These are phyloP conservation scores for Nephromyces sp. DNA, from an alignment of 169 alveolate species.

Conservation along the genomic window DNA sequence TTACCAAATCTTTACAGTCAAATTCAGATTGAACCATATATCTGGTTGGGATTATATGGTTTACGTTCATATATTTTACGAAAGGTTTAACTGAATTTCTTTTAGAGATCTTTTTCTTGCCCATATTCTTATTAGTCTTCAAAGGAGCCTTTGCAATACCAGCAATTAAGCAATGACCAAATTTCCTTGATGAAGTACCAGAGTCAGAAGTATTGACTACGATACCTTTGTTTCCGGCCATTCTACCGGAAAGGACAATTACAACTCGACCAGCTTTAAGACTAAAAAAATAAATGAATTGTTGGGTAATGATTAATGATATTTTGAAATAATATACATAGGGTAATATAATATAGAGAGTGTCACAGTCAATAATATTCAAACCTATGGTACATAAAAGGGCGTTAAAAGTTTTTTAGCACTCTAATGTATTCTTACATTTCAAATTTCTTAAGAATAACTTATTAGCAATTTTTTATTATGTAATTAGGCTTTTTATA, in stretches of 20 bases:
- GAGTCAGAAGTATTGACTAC: conserved; percentile 87
- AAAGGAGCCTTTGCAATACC: conserved; percentile 92
- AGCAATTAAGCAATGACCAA: conserved; percentile 89
- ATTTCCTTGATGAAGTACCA: conserved; percentile 86
- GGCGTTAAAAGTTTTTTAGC: too few relatives aligned
- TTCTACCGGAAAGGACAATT: conserved; percentile 90
- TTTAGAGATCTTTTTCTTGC: conserved; percentile 79
- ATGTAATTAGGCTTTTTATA: too few relatives aligned
- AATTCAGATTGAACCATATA: conserved; percentile 25
- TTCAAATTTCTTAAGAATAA: too few relatives aligned
- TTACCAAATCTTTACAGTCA: conserved; percentile 34
- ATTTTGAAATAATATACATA: too few relatives aligned
- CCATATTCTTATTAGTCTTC: conserved; percentile 83
- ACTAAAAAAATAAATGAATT: conserved; percentile 4
- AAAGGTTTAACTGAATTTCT: conserved; percentile 87
- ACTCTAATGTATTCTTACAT: too few relatives aligned
- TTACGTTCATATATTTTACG: conserved; percentile 89
- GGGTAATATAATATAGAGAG: too few relatives aligned
- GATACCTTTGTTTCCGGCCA: conserved; percentile 97
- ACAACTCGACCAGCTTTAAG: conserved; percentile 89
- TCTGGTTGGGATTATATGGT: conserved; percentile 95
- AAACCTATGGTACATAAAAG: too few relatives aligned
- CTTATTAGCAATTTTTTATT: too few relatives aligned
- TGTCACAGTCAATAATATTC: too few relatives aligned
- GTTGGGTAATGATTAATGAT: too few relatives aligned